Evolutionary conservation across 106 monocot genomes (phyloP), one percentile per base, ranked within the genome.

Genomic region (Narthecium ossifragum): DNA sequence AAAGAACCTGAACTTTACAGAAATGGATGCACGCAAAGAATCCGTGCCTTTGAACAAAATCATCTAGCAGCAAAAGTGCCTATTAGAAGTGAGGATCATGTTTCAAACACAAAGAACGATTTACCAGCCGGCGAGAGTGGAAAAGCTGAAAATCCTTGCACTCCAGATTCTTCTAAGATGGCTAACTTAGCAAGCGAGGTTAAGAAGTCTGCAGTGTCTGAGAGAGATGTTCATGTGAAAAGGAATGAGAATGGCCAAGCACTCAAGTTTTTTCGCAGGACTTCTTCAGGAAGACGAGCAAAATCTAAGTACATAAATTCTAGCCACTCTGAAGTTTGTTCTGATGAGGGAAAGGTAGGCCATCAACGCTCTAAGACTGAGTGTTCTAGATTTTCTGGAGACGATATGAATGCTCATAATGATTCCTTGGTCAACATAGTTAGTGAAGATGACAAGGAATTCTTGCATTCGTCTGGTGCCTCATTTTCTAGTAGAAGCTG

Each of bases 11-110:
- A 84, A 31, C 71, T 72, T 14, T 77, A 74, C 48, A 67, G 65
- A 34, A 88, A 77, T 46, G 80, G 83, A 5, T 80, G 74, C 57
- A 88, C 83, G 31, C 88, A 88, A 26, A 70, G 88, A 6, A 84
- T 83, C 46, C 80, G 74, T 52, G 88, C 88, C 26, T 49, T 80
- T 28, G 84, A 84, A 29, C 79, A 74, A 37, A 74, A 70, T 46
- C 33, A 7, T 63, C 17, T 38, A 18, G 32, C 52, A 28, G 38
- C 56, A 11, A 65, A 64, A 54, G 26, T 46, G 21, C 32, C 39
- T 53, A 23, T 18, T 45, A 65, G 71, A 67, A 75, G 3, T 45
- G 54, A 60, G 40, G 60, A 53, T 12, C 27, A 40, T 18, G 23
- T 26, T 1, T 30, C 51, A 13, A 55, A 57, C 20, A 2, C 38